Percentiles rank a stretch among this genome's conserved stretches.
Evolutionary conservation across 768 basidiomycete species (phyloP).

Genomic region (Pisolithus albus): DNA sequence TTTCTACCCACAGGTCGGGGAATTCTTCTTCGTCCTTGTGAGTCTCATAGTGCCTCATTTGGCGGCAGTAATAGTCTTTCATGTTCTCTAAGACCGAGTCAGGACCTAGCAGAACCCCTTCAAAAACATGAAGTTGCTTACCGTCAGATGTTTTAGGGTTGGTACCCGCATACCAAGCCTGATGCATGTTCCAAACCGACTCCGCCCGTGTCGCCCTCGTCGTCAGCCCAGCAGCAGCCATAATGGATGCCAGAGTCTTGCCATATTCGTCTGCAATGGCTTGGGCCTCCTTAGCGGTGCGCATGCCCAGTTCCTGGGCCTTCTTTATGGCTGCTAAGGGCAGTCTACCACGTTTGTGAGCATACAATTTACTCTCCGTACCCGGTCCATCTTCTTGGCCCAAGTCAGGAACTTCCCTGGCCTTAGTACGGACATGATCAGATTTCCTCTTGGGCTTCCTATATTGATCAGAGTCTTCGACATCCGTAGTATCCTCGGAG

Average conservation of each 20-base stretch:
- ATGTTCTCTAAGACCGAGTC: background rate
- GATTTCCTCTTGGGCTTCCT: too few species aligned
- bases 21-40: background rate
- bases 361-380: background rate
- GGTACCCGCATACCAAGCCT: constrained; percentile 1
- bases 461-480: background rate
- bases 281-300: too few species aligned
- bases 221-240: background rate
- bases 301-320: background rate
- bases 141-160: background rate
- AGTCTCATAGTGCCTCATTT: background rate
- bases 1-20: background rate
- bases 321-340: background rate
- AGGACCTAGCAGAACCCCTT: background rate
- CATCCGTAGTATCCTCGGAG: too few species aligned
- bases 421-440: too few species aligned
- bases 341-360: background rate
- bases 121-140: background rate
- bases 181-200: constrained; percentile 1
- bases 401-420: background rate
- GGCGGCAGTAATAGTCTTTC: background rate
- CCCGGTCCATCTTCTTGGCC: background rate
- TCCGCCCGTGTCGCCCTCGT: background rate
- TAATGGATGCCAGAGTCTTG: background rate
- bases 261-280: too few species aligned